A percentile compares a stretch with the other conserved stretches of the same genome.
These are phyloP conservation scores for Tuber indicum DNA, from an alignment of 495 filamentous ascomycete species.

Conservation along the genomic window DNA sequence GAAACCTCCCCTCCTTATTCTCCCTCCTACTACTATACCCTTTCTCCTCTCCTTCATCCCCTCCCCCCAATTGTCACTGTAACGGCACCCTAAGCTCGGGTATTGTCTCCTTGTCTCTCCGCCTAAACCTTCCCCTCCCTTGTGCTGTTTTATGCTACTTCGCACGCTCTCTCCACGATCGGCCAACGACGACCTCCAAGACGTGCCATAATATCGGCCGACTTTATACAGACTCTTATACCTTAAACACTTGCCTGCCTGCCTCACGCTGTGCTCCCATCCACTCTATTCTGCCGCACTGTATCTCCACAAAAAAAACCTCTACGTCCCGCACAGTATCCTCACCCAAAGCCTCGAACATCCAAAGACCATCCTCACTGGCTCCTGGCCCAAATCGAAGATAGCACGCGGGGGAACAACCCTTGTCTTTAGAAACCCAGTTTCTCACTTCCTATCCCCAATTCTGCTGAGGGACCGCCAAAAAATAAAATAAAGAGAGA, in stretches of 20 bases:
- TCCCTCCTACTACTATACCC: constrained; percentile 8
- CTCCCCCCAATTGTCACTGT: neutral
- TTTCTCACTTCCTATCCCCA: neutral
- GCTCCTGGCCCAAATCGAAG: neutral
- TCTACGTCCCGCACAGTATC: neutral
- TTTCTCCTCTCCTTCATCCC: neutral
- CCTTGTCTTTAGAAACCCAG: neutral
- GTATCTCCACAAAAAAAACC: neutral
- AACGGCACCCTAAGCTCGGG: neutral
- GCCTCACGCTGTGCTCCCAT: constrained; percentile 17
- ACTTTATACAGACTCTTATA: neutral
- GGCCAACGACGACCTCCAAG: neutral
- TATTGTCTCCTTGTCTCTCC: neutral
- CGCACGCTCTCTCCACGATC: neutral
- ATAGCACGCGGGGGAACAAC: neutral
- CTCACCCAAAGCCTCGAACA: neutral
- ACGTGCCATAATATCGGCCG: neutral
- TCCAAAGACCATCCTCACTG: neutral
- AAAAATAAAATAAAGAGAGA: neutral
- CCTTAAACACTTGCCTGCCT: neutral
- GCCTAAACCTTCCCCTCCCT: neutral
- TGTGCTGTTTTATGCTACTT: neutral
- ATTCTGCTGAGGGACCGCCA: neutral
- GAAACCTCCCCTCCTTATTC: neutral
- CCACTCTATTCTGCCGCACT: neutral